Evolutionary conservation across 2,329 filamentous ascomycete genomes (phyloP).

Genomic region (Dactylellina leptospora): DNA sequence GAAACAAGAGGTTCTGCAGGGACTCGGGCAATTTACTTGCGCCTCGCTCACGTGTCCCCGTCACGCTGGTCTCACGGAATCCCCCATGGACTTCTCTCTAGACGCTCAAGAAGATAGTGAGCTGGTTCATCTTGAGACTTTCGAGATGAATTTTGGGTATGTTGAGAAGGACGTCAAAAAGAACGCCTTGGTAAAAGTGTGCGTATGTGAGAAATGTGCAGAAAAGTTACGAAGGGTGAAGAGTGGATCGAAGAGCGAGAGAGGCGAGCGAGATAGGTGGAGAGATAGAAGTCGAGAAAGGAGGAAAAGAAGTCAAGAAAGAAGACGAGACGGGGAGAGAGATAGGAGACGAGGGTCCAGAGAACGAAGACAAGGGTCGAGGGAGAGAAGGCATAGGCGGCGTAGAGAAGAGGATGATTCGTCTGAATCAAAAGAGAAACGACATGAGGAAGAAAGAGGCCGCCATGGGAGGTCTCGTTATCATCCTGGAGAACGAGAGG

Average conservation of each 20-base stretch:
- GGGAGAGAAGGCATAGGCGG: constrained; percentile 16
- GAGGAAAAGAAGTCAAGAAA: constrained; percentile 16
- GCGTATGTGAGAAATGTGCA: constrained; percentile 55
- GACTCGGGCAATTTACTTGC: constrained; percentile 57
- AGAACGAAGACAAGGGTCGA: not conserved
- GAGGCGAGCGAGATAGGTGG: constrained; percentile 24
- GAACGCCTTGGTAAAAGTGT: constrained; percentile 57
- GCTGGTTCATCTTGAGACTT: constrained; percentile 42
- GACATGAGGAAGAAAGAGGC: constrained; percentile 4
- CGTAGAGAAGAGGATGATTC: constrained; percentile 10
- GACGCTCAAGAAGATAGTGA: constrained; percentile 19
- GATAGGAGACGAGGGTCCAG: not conserved
- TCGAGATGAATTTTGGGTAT: constrained; percentile 57
- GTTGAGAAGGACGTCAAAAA: constrained; percentile 55
- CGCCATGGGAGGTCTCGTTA: not conserved
- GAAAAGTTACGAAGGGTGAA: constrained; percentile 54
- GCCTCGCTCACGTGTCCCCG: constrained; percentile 55
- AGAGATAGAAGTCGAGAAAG: constrained; percentile 19
- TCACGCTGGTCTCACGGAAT: constrained; percentile 53
- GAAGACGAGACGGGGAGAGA: not conserved
- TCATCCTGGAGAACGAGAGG: not conserved
- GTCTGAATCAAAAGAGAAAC: constrained; percentile 11
- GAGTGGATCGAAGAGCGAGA: constrained; percentile 37
- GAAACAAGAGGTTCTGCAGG: constrained; percentile 57
- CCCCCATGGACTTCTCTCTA: constrained; percentile 23